Evolutionary conservation across 768 basidiomycete species (phyloP).

Genomic region (Auriscalpium orientale): DNA sequence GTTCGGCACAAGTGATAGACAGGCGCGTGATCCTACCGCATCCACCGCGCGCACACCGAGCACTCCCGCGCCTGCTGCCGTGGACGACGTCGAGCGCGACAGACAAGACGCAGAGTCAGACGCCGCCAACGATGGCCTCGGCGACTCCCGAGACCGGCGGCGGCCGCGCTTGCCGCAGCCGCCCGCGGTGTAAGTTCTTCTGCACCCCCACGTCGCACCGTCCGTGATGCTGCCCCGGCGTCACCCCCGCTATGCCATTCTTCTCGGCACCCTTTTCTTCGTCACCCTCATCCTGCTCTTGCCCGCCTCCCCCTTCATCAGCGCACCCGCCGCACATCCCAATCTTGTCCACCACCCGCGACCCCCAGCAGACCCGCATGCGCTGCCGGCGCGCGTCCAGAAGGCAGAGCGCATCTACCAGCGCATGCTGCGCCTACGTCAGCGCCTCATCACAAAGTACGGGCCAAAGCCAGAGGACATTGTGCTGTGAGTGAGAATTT

Average conservation of each 20-base stretch:
- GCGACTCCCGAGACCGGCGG: background rate
- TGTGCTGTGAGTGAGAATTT: constrained; percentile 2
- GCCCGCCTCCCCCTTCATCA: background rate
- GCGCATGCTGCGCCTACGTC: constrained; percentile 7
- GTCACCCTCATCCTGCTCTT: constrained; percentile 11
- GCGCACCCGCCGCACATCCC: background rate
- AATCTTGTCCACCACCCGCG: background rate
- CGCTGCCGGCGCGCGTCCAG: constrained; percentile 3
- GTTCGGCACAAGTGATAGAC: too few relatives aligned
- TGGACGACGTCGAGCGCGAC: too few relatives aligned
- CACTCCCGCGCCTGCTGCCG: too few relatives aligned
- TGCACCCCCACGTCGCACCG: background rate
- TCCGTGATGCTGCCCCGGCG: constrained; percentile 1
- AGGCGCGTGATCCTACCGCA: too few relatives aligned
- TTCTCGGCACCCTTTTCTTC: constrained; percentile 9
- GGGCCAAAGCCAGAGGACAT: constrained; percentile 9
- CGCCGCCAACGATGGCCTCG: background rate
- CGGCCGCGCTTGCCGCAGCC: background rate
- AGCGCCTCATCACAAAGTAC: constrained; percentile 11
- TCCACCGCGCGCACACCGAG: too few relatives aligned
- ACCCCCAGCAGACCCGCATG: background rate
- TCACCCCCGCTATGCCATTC: constrained; percentile 14
- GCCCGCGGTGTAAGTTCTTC: background rate
- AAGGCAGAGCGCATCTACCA: constrained; percentile 12
- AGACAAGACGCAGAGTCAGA: background rate